These are phyloP conservation scores for Cytospora piceae DNA, from an alignment of 2,329 filamentous ascomycete genomes.

Conservation along the genomic window DNA sequence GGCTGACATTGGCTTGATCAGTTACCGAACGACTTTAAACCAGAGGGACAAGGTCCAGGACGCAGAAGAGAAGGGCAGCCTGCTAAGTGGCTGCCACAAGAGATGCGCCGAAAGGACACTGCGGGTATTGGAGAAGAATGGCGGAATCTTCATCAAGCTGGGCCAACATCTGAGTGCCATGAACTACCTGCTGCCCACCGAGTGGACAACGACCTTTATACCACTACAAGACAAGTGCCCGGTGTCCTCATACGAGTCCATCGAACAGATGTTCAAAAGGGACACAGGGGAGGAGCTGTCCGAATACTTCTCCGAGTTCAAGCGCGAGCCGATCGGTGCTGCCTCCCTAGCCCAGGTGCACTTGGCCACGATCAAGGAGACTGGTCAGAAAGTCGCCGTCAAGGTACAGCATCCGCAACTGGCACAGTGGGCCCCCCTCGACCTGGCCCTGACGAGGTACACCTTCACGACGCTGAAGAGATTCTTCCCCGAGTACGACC, in stretches of 20 bases:
- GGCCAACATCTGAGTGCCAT: conserved; percentile 95
- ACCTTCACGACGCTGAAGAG: conserved; percentile 88
- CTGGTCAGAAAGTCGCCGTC: conserved; percentile 85
- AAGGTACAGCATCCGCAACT: conserved; percentile 94
- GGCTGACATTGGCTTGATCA: conserved; percentile 43
- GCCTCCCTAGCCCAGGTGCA: conserved; percentile 96
- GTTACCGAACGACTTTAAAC: conserved; percentile 86
- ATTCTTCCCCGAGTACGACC: conserved; percentile 96
- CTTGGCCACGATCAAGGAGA: conserved; percentile 81
- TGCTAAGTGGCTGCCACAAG: conserved; percentile 84
- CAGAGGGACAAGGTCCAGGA: conserved; percentile 64
- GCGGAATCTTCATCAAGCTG: conserved; percentile 97
- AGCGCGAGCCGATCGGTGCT: conserved; percentile 79
- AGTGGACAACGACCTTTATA: conserved; percentile 96
- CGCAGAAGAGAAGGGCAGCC: conserved; percentile 64
- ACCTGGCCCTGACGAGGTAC: conserved; percentile 83
- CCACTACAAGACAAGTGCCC: conserved; percentile 96
- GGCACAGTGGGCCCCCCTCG: conserved; percentile 86
- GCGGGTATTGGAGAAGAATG: conserved; percentile 88
- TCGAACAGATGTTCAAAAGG: conserved; percentile 80
- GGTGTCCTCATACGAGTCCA: conserved; percentile 84
- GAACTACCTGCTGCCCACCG: conserved; percentile 87
- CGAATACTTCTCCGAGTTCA: conserved; percentile 87
- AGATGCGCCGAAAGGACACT: conserved; percentile 89
- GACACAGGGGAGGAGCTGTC: conserved; percentile 81